Evolutionary conservation across 169 alveolate genomes (phyloP).

Genomic region (Ichthyophthirius multifiliis): DNA sequence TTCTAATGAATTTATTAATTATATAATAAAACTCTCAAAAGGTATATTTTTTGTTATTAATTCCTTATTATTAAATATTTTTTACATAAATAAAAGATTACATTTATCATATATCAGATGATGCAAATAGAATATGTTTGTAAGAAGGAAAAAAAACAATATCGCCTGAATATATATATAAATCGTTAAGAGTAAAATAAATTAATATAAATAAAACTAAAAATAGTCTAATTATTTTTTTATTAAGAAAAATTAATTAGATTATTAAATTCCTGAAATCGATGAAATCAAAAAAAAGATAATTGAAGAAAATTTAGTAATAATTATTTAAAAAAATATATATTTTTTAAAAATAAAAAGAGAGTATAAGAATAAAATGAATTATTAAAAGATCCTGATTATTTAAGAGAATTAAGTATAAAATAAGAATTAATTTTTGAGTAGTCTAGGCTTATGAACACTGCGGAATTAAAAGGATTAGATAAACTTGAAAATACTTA

Average conservation of each 20-base stretch:
- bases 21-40: background rate
- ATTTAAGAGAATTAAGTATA: too few species aligned
- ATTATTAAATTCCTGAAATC: background rate
- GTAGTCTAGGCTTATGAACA: too few species aligned
- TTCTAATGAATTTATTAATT: background rate
- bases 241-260: background rate
- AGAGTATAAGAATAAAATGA: too few species aligned
- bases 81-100: background rate
- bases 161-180: slow-evolving; percentile 4
- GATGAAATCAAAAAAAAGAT: background rate
- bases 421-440: too few species aligned
- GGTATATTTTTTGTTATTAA: background rate
- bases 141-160: slow-evolving; percentile 22
- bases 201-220: background rate
- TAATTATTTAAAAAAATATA: background rate
- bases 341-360: too few species aligned
- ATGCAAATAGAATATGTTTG: slow-evolving; percentile 10
- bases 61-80: background rate
- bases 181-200: slow-evolving; percentile 14
- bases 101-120: background rate
- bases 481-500: too few species aligned
- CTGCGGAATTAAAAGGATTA: too few species aligned
- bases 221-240: background rate
- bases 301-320: background rate
- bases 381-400: too few species aligned